Evolutionary conservation across 805 yeast genomes (phyloP), one percentile per base, ranked within the genome.

Genomic region (Yarrowia osloensis): DNA sequence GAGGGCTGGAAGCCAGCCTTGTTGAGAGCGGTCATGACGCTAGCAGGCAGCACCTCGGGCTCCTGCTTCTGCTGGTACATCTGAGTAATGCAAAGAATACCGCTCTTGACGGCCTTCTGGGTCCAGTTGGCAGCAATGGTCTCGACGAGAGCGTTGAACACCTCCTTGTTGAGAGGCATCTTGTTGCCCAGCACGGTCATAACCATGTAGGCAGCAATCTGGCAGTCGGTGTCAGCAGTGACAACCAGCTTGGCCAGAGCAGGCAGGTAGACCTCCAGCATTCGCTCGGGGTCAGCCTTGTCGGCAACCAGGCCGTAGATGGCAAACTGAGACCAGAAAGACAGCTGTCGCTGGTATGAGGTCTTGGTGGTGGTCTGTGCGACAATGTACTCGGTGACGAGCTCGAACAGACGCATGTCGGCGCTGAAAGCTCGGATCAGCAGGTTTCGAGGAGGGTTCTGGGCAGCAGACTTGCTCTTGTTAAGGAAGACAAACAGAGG

Each of bases 121-220:
- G 81, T 75, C 74, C 86, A 80, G 69, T 79, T 80, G 13, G 80
- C 70, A 37, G 86, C 77, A 28, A 89, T 82, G 1, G 89, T 85
- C 68, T 83, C 85, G 37, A 84, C 80, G 0, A 90, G 85, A 6
- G 92, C 91, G 62, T 82, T 77, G 19, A 86, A 77, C 17, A 89
- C 84, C 15, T 82, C 80, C 35, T 67, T 54, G 7, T 85, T 80
- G 46, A 95, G 81, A 7, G 91, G 88, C 59, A 87, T 82, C 54
- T 94, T 88, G 3, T 94, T 82, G 6, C 89, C 84, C 63, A 93
- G 79, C 2, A 94, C 97, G 0, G 94, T 85, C 26, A 94, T 75
- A 15, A 92, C 81, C 57, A 97, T 89, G 75, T 90, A 94, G 1
- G 94, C 91, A 21, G 97, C 88, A 68, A 91, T 82, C 75, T 90